phyloP scores from a whole-genome alignment of 2,329 filamentous ascomycete genomes.

The Botrytis byssoidea region DNA sequence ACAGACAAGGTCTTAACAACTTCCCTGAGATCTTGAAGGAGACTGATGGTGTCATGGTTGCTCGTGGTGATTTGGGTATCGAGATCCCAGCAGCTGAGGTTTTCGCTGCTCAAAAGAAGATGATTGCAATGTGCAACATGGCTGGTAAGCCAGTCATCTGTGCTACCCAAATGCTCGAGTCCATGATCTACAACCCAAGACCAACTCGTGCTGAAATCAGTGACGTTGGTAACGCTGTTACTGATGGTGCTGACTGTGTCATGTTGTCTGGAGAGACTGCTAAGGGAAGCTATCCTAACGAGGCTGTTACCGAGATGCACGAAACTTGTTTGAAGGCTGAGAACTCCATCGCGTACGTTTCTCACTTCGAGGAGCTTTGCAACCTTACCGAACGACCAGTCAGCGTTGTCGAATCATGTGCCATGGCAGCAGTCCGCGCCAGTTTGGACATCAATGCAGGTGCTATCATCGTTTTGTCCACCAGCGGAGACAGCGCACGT shows the following conservation, averaged over 20 bases:
- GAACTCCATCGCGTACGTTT: slow-evolving; percentile 95
- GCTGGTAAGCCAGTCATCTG: slow-evolving; percentile 98
- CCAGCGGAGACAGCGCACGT: slow-evolving; percentile 90
- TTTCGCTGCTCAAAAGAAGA: slow-evolving; percentile 99
- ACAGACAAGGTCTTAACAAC: slow-evolving; percentile 99
- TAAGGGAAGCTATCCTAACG: slow-evolving; percentile 91
- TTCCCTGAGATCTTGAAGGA: slow-evolving; percentile 94
- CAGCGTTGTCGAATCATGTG: slow-evolving; percentile 86
- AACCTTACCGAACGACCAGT: slow-evolving; percentile 80
- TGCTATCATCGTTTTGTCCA: slow-evolving; percentile 93
- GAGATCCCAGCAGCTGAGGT: slow-evolving; percentile 98
- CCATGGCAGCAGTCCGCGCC: slow-evolving; percentile 94
- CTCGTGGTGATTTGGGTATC: slow-evolving; percentile 96
- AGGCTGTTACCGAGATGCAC: slow-evolving; percentile 97
- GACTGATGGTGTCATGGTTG: slow-evolving; percentile 99
- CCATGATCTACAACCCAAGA: slow-evolving; percentile 99
- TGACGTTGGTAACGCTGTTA: slow-evolving; percentile 96
- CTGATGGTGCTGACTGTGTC: slow-evolving; percentile 97
- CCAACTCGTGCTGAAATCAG: slow-evolving; percentile 98
- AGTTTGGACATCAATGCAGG: slow-evolving; percentile 95
- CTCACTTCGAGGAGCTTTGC: slow-evolving; percentile 93
- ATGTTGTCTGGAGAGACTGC: slow-evolving; percentile 99
- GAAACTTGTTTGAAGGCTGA: slow-evolving; percentile 95
- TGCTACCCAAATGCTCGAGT: slow-evolving; percentile 99
- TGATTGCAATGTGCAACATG: slow-evolving; percentile 99